A percentile compares a stretch with the other conserved stretches of the same genome.
phyloP scores from a whole-genome alignment of 2,329 filamentous ascomycete species.

The Sporothrix variecibatus region DNA sequence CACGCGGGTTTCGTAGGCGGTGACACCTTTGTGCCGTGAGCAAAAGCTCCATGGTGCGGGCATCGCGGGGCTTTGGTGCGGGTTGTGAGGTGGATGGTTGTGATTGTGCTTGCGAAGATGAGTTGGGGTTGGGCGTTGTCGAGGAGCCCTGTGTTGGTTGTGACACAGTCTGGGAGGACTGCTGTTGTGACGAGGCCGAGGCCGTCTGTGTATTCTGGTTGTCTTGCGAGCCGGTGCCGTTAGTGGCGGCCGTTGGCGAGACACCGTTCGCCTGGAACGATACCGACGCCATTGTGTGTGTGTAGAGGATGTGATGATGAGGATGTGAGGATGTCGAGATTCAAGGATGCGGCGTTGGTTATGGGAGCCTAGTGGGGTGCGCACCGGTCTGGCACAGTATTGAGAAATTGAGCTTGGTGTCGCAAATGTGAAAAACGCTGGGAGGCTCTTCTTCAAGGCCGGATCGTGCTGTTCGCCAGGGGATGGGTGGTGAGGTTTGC shows the following conservation, averaged over 20 bases:
- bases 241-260: slow-evolving; percentile 37
- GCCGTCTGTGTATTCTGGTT: slow-evolving; percentile 28
- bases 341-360: background rate
- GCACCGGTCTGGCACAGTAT: background rate
- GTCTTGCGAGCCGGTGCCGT: slow-evolving; percentile 24
- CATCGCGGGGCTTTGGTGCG: slow-evolving; percentile 70
- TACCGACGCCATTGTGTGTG: slow-evolving; percentile 28
- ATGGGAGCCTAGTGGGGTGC: background rate
- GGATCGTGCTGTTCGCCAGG: background rate
- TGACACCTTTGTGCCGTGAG: slow-evolving; percentile 75
- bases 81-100: slow-evolving; percentile 36
- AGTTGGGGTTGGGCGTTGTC: slow-evolving; percentile 10
- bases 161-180: background rate
- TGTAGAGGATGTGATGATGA: background rate
- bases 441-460: background rate
- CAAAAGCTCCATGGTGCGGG: slow-evolving; percentile 76
- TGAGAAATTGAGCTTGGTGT: background rate
- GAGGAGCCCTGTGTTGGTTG: slow-evolving; percentile 19
- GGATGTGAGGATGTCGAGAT: background rate
- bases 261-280: slow-evolving; percentile 58
- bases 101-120: slow-evolving; percentile 14
- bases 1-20: slow-evolving; percentile 78
- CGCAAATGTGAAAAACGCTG: background rate
- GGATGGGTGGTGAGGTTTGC: background rate
- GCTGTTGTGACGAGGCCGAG: slow-evolving; percentile 27